These are phyloP conservation scores for Candida yuanshanica DNA, from an alignment of 805 yeast genomes.

Conservation along the genomic window DNA sequence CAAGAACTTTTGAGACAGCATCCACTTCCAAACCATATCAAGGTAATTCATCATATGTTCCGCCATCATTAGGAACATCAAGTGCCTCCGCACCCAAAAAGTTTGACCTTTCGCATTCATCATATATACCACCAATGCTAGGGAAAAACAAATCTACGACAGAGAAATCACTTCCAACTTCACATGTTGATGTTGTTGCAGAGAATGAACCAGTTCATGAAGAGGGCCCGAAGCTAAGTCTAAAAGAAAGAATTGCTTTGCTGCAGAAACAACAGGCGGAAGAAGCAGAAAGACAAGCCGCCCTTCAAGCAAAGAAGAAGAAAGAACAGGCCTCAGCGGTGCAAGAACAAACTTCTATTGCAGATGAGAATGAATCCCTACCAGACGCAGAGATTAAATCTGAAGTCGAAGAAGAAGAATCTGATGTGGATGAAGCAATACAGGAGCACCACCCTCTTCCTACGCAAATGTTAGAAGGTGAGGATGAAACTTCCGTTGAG, in stretches of 20 bases:
- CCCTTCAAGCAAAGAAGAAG: slow-evolving; percentile 48
- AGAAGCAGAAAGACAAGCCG: slow-evolving; percentile 69
- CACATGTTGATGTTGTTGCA: slow-evolving; percentile 28
- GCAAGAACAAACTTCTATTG: not conserved
- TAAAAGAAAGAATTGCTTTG: slow-evolving; percentile 81
- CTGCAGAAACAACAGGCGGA: slow-evolving; percentile 77
- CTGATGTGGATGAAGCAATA: not conserved
- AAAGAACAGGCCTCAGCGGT: slow-evolving; percentile 35
- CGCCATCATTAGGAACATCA: slow-evolving; percentile 20
- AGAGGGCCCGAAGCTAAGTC: slow-evolving; percentile 68
- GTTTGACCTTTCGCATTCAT: slow-evolving; percentile 18
- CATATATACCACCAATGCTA: slow-evolving; percentile 23
- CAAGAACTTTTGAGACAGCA: slow-evolving; percentile 8
- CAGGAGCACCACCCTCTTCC: not conserved
- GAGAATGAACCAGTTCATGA: slow-evolving; percentile 33
- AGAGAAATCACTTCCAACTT: slow-evolving; percentile 10
- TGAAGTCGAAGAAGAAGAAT: not conserved
- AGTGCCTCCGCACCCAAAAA: not conserved
- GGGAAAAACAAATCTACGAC: slow-evolving; percentile 12
- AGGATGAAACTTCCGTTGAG: not conserved
- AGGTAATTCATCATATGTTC: slow-evolving; percentile 24
- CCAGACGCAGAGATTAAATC: not conserved
- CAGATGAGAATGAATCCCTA: not conserved
- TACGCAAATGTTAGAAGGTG: no score
- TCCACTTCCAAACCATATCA: slow-evolving; percentile 12